A percentile compares a stretch with the other conserved stretches of the same genome.
Evolutionary conservation across 768 basidiomycete species (phyloP).

Genomic region (Tricholomella constricta): DNA sequence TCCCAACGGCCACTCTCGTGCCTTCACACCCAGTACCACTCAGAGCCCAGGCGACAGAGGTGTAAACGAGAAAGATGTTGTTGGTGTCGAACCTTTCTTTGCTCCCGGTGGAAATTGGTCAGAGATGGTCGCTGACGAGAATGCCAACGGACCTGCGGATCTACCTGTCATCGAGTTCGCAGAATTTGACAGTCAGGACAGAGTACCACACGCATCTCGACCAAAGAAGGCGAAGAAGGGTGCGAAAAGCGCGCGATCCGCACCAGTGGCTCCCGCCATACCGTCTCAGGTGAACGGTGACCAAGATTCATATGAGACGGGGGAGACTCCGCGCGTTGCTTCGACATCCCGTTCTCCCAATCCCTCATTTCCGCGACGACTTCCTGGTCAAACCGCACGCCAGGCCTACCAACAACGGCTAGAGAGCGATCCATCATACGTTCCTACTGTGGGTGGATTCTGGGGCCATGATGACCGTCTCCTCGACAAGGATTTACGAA

Average conservation of each 20-base stretch:
- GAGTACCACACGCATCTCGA: constrained; percentile 28
- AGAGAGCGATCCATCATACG: constrained; percentile 83
- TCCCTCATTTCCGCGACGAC: constrained; percentile 32
- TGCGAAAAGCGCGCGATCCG: constrained; percentile 35
- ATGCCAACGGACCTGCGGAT: constrained; percentile 58
- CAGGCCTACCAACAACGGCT: constrained; percentile 86
- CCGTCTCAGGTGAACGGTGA: constrained; percentile 30
- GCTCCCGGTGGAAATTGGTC: constrained; percentile 66
- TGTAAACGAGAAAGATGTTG: constrained; percentile 34
- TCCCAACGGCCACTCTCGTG: constrained; percentile 49
- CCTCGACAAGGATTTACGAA: constrained; percentile 78
- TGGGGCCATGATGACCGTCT: constrained; percentile 95
- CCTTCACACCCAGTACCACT: constrained; percentile 69
- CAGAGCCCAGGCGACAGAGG: constrained; percentile 54
- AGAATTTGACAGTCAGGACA: constrained; percentile 51
- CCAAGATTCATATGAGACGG: constrained; percentile 22
- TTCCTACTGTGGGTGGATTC: constrained; percentile 89
- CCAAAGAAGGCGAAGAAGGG: constrained; percentile 46
- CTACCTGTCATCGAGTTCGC: constrained; percentile 83
- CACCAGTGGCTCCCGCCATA: constrained; percentile 30
- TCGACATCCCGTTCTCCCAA: constrained; percentile 39
- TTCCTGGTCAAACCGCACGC: constrained; percentile 64
- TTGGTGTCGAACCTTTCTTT: constrained; percentile 51
- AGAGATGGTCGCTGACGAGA: constrained; percentile 82
- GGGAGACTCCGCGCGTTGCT: constrained; percentile 35